Conservation (phyloP, 768 basidiomycete genomes). For the Hypholoma fasciculare region DNA sequence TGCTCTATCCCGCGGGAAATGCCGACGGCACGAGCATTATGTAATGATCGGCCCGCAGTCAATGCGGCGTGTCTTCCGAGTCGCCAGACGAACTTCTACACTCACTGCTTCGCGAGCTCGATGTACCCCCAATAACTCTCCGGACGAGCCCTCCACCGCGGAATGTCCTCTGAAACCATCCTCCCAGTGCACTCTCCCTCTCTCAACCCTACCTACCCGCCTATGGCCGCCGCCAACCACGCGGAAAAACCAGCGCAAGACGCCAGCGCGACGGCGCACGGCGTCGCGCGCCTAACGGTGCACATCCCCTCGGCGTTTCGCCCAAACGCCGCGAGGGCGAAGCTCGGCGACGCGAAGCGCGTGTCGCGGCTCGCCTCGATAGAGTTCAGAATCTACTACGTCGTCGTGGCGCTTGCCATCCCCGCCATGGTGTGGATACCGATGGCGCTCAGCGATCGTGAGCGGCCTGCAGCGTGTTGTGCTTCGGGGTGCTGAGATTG, state of each 20-base stretch:
- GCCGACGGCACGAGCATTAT: too few species aligned
- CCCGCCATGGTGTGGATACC: conserved; percentile 80
- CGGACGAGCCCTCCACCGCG: not conserved
- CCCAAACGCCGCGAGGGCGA: not conserved
- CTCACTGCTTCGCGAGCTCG: not conserved
- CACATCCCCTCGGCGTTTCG: conserved; percentile 25
- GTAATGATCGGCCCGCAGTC: too few species aligned
- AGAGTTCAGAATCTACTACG: conserved; percentile 85
- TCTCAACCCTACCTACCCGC: not conserved
- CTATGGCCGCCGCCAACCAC: not conserved
- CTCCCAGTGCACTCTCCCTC: conserved; percentile 2
- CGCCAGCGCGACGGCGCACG: conserved; percentile 14
- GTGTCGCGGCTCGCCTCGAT: conserved; percentile 46
- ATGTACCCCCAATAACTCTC: not conserved
- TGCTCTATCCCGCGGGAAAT: too few species aligned
- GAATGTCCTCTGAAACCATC: conserved; percentile 4
- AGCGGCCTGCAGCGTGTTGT: conserved; percentile 31
- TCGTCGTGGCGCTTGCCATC: conserved; percentile 58
- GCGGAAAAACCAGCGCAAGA: not conserved
- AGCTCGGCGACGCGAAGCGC: not conserved
- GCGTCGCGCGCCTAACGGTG: conserved; percentile 24
- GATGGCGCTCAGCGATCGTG: conserved; percentile 70
- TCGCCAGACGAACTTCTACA: not conserved
- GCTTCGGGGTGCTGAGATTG: not conserved
- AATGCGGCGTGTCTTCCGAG: too few species aligned